Evolutionary conservation across 2,329 filamentous ascomycete species (phyloP).

Genomic region (Hymenoscyphus fructigenus): DNA sequence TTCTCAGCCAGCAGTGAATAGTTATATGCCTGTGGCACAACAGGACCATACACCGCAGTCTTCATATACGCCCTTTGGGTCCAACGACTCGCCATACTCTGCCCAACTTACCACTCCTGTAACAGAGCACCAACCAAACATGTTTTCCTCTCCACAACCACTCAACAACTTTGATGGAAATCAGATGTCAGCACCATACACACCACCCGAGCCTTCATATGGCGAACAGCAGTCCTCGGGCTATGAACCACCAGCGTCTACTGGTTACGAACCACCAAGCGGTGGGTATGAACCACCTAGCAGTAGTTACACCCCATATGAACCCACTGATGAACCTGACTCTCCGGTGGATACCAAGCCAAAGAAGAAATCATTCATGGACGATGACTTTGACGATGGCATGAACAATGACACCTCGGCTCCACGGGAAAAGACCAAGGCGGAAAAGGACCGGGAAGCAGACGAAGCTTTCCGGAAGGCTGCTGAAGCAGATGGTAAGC

Average conservation of each 20-base stretch:
- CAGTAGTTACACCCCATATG: conserved; percentile 43
- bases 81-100: conserved; percentile 20
- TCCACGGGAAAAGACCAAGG: conserved; percentile 56
- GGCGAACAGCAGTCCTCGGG: conserved; percentile 23
- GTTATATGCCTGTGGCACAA: conserved; percentile 25
- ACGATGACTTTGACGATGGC: conserved; percentile 75
- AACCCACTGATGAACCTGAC: conserved; percentile 49
- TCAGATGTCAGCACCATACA: conserved; percentile 17
- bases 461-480: conserved; percentile 83
- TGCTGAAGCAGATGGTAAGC: conserved; percentile 71
- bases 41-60: conserved; percentile 23
- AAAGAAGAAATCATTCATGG: conserved; percentile 78
- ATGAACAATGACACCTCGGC: conserved; percentile 44
- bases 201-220: conserved; percentile 29
- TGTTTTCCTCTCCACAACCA: conserved; percentile 28
- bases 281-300: conserved; percentile 29
- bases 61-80: conserved; percentile 25
- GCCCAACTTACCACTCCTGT: conserved; percentile 19
- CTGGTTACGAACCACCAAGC: conserved; percentile 29
- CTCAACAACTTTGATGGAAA: conserved; percentile 24
- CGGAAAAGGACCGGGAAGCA: conserved; percentile 73
- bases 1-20: conserved; percentile 34
- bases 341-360: conserved; percentile 49
- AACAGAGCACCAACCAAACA: conserved; percentile 21
- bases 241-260: conserved; percentile 28